Evolutionary conservation across 2,329 filamentous ascomycete species (phyloP), one percentile per base, ranked within the genome.

Genomic region (Scytalidium sp.): DNA sequence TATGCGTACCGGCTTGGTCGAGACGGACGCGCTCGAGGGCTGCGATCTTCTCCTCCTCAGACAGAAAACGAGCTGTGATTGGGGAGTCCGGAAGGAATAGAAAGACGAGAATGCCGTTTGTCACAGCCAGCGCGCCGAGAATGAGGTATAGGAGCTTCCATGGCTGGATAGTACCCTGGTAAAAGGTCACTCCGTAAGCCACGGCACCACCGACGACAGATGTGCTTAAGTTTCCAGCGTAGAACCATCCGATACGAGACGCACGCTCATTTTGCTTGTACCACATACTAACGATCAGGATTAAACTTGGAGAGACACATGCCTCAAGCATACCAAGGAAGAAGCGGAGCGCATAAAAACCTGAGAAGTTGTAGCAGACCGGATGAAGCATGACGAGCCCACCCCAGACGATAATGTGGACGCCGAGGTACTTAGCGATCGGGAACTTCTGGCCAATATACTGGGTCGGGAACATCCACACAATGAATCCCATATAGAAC

Each of bases 401-500:
- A n/a, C 23, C 42, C 47, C 47, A 50, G 22, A 50, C 32, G 22
- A 45, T 36, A n/a, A 36, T 36, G 32, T 36, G 32, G 13, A 8
- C 7, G 32, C 32, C 32, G 13, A 81, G 67, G 56, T 81, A 78
- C 61, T 75, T 75, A 19, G 71, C 72, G 20, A 80, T 73, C 2
- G 77, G 78, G 19, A 78, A 65, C 3, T 69, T 65, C 59, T 79
- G 76, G 63, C 76, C 66, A 27, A 77, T 65, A 39, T 78, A 76
- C 57, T 78, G 81, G 9, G 76, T 79, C 1, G 76, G 76, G 45
- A 80, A 70, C 0, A 74, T 75, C 75, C 75, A 80, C 15, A 69
- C 71, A 17, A 83, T 57, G 53, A 75, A 81, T 0, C 76, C 78
- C 32, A 36, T 36, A n/a, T 36, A 36, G 32, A 36, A 36, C 32